Conservation (phyloP, 106 monocot genomes). For the Vanilla planifolia region DNA sequence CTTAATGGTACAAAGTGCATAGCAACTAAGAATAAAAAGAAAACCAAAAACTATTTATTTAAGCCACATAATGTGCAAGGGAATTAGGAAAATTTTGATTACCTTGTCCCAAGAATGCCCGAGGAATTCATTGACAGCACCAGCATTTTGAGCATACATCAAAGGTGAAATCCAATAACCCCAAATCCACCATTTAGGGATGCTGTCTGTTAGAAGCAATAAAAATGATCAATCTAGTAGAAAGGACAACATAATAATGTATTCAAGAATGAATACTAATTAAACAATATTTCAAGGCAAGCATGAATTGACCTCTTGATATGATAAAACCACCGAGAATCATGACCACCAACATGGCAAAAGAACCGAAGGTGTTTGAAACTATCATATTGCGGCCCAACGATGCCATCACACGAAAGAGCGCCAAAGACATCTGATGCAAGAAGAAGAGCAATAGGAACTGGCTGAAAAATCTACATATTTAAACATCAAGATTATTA, state of each 20-base stretch:
- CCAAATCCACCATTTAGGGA: slow-evolving; percentile 98
- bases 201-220: slow-evolving; percentile 57
- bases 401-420: slow-evolving; percentile 88
- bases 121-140: slow-evolving; percentile 87
- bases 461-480: slow-evolving; percentile 74
- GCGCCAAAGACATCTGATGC: slow-evolving; percentile 95
- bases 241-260: background rate
- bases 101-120: slow-evolving; percentile 99
- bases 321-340: slow-evolving; percentile 98
- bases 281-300: background rate
- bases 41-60: too few species aligned
- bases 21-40: too few species aligned
- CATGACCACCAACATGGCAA: slow-evolving; percentile 93
- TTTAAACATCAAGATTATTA: slow-evolving; percentile 3
- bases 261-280: background rate
- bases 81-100: too few species aligned
- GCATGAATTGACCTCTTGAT: slow-evolving; percentile 55
- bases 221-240: background rate
- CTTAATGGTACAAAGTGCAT: too few species aligned
- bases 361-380: slow-evolving; percentile 97
- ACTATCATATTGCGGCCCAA: slow-evolving; percentile 98
- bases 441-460: slow-evolving; percentile 83
- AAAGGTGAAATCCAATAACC: slow-evolving; percentile 99
- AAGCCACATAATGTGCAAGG: too few species aligned
- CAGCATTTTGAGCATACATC: slow-evolving; percentile 99